These are phyloP conservation scores for Albugo laibachii DNA, from an alignment of 352 stramenopile genomes.

Conservation along the genomic window DNA sequence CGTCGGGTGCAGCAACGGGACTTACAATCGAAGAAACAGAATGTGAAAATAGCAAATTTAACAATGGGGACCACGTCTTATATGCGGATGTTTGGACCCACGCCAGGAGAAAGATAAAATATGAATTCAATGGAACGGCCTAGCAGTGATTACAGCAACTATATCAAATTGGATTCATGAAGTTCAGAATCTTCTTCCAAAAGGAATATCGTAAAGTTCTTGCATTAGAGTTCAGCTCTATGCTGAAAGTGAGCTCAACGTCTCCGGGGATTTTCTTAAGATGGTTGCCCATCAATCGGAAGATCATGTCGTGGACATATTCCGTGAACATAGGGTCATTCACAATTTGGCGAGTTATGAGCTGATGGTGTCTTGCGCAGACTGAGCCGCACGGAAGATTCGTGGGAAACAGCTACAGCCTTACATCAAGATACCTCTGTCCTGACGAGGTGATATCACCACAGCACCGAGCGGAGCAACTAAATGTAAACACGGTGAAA, in stretches of 20 bases:
- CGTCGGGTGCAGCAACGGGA: background rate
- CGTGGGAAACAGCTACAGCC: constrained; percentile 8
- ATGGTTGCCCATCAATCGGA: background rate
- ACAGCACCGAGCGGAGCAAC: too few relatives aligned
- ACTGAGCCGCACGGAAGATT: constrained; percentile 7
- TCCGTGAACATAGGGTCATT: background rate
- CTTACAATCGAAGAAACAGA: background rate
- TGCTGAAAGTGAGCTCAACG: background rate
- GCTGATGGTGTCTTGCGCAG: constrained; percentile 9
- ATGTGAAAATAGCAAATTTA: background rate
- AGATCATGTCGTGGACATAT: background rate
- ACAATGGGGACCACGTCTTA: background rate
- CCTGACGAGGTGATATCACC: background rate
- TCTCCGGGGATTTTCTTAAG: constrained; percentile 1
- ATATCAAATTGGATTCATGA: background rate
- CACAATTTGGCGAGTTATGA: background rate
- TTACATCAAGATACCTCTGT: constrained; percentile 8
- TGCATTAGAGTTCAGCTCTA: background rate
- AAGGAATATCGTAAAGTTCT: background rate
- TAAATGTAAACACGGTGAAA: too few relatives aligned
- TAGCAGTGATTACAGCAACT: background rate
- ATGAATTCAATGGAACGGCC: background rate
- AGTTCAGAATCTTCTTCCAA: background rate
- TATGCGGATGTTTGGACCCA: background rate
- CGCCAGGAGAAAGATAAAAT: background rate